Conservation (phyloP, 2,329 filamentous ascomycete species). For the Amesomyces nigricolor region DNA sequence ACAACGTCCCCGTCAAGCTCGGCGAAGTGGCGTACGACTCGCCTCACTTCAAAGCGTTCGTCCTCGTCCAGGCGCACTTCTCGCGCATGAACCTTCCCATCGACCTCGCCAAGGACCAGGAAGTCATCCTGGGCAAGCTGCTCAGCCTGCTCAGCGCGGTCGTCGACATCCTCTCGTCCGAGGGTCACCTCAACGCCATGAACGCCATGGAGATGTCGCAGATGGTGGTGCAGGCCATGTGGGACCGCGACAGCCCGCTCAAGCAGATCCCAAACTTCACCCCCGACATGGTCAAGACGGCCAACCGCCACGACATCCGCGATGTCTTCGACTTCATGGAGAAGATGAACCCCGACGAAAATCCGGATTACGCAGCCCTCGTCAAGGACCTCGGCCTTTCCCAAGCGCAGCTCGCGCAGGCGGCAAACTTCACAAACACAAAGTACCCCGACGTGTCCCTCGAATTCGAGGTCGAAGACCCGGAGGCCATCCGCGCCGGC, state of each 20-base stretch:
- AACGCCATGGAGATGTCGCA: constrained; percentile 99
- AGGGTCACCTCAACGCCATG: constrained; percentile 95
- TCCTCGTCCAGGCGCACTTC: constrained; percentile 96
- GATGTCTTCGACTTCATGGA: constrained; percentile 99
- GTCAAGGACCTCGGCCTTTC: constrained; percentile 73
- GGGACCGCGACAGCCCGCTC: constrained; percentile 93
- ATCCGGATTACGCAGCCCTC: constrained; percentile 70
- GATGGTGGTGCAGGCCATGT: constrained; percentile 98
- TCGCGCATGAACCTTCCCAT: constrained; percentile 94
- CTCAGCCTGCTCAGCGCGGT: constrained; percentile 84
- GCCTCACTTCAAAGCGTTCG: constrained; percentile 97
- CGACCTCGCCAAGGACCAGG: constrained; percentile 93
- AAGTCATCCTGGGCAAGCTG: constrained; percentile 76
- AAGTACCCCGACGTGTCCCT: constrained; percentile 95
- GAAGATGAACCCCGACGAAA: constrained; percentile 93
- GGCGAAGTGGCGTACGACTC: constrained; percentile 78
- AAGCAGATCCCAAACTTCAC: constrained; percentile 98
- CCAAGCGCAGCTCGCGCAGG: constrained; percentile 76
- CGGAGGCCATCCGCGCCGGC: constrained; percentile 72
- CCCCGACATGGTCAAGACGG: constrained; percentile 73
- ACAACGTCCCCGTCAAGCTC: constrained; percentile 93
- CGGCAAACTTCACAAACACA: constrained; percentile 91
- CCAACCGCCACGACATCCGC: constrained; percentile 70
- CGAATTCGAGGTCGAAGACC: constrained; percentile 78
- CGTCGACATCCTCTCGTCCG: constrained; percentile 91